Evolutionary conservation across 495 filamentous ascomycete species (phyloP), one percentile per base, ranked within the genome.

Genomic region (Podospora appendiculata): DNA sequence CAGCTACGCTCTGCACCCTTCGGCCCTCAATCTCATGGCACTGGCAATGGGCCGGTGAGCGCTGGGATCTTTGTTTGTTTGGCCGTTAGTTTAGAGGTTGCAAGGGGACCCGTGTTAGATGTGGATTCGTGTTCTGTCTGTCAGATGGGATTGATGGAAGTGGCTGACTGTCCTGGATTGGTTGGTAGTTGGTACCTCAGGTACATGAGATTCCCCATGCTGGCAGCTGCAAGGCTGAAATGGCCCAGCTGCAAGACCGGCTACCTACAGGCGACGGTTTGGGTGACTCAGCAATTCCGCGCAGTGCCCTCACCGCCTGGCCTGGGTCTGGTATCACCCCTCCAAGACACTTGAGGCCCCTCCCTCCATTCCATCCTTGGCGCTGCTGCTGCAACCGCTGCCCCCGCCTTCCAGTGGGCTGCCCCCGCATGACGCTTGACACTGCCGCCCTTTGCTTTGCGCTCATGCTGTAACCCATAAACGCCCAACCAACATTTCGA

Each of bases 221-320:
- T 41, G 38, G 38, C 11, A 25, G 25, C 25, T 25, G 25, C 25
- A 25, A 25, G 25, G 25, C 25, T 2, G 25, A 2, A 25, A 25
- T 25, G 2, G 25, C 25, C 25, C 25, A 25, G 25, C 25, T 25
- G 25, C 5, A 5, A 2, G 25, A 25, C 25, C 5, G 2, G 25
- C 25, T 25, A 25, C n/a, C n/a, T n/a, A n/a, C n/a, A n/a, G n/a
- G n/a, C n/a, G n/a, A 25, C 25, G 25, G 25, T 25, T 5, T 14
- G n/a, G 12, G 19, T 13, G 1, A 33, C 25, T 65, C 55, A 58
- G 57, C 55, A 62, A 62, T 57, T 17, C 46, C 3, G 13, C 58
- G 58, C 62, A 59, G 52, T 54, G 54, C 43, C 8, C 25, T 49
- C 55, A 61, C 55, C 60, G 55, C 60, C 57, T 9, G 25, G 33